Conservation (phyloP, 805 yeast species). For the Metschnikowia chrysomelidarum region DNA sequence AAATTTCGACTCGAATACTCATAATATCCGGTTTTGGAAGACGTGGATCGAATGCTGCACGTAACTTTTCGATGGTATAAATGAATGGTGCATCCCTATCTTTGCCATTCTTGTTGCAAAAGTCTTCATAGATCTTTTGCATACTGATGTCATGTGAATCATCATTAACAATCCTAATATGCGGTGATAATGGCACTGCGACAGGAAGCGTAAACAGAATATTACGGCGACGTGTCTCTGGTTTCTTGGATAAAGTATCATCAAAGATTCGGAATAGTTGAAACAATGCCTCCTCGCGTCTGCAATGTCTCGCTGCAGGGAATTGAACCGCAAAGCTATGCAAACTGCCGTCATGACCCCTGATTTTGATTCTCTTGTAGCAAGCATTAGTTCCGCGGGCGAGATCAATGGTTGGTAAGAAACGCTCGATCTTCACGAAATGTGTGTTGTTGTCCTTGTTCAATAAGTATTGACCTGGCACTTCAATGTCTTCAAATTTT, state of each 20-base stretch:
- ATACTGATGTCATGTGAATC: slow-evolving; percentile 73
- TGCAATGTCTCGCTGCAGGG: slow-evolving; percentile 96
- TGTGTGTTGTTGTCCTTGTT: slow-evolving; percentile 87
- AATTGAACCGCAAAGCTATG: slow-evolving; percentile 95
- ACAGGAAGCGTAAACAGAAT: slow-evolving; percentile 83
- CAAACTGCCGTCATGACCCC: slow-evolving; percentile 90
- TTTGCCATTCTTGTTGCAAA: slow-evolving; percentile 68
- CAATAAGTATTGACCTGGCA: slow-evolving; percentile 93
- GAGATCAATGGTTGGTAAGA: slow-evolving; percentile 82
- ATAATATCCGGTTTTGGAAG: slow-evolving; percentile 90
- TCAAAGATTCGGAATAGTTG: slow-evolving; percentile 89
- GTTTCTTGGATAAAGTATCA: slow-evolving; percentile 73
- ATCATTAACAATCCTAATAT: slow-evolving; percentile 84
- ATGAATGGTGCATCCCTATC: slow-evolving; percentile 88
- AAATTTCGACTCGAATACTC: slow-evolving; percentile 86
- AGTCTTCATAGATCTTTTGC: slow-evolving; percentile 84
- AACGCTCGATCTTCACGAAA: slow-evolving; percentile 89
- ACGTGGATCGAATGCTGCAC: slow-evolving; percentile 91
- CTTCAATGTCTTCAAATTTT: slow-evolving; percentile 94
- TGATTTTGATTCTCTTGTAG: slow-evolving; percentile 79
- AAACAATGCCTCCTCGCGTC: slow-evolving; percentile 92
- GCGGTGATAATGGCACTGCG: slow-evolving; percentile 93
- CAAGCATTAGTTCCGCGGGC: slow-evolving; percentile 90
- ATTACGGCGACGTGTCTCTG: slow-evolving; percentile 83
- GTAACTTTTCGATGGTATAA: slow-evolving; percentile 77